Percentiles rank a stretch among this genome's conserved stretches.
phyloP scores from a whole-genome alignment of 768 basidiomycete genomes.

The Boletus barrowsii region DNA sequence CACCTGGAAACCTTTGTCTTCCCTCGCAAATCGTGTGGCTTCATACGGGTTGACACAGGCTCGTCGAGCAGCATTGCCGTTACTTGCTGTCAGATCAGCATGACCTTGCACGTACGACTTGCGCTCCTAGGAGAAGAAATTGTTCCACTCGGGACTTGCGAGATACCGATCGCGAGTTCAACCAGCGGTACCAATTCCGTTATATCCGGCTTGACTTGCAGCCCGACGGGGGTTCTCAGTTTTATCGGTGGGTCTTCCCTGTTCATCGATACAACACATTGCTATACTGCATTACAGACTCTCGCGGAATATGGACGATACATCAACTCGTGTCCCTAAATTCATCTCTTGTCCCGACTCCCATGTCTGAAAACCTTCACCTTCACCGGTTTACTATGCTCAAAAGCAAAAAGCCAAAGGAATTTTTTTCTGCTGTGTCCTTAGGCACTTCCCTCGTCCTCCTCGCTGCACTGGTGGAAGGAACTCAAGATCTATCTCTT shows the following conservation, averaged over 20 bases:
- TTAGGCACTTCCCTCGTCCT: slow-evolving; percentile 58
- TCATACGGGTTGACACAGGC: slow-evolving; percentile 19
- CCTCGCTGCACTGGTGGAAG: slow-evolving; percentile 41
- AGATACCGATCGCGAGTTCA: slow-evolving; percentile 18
- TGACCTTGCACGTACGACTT: slow-evolving; percentile 22
- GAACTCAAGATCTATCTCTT: slow-evolving; percentile 43
- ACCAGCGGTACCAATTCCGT: background rate
- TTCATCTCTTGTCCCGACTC: slow-evolving; percentile 24
- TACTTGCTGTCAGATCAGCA: slow-evolving; percentile 20
- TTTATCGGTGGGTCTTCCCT: slow-evolving; percentile 43
- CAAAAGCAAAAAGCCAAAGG: slow-evolving; percentile 7
- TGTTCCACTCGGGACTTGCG: slow-evolving; percentile 13
- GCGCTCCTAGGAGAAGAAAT: slow-evolving; percentile 20
- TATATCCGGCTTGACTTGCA: slow-evolving; percentile 28
- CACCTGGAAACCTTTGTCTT: slow-evolving; percentile 33
- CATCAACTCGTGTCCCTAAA: slow-evolving; percentile 31
- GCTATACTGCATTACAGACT: slow-evolving; percentile 32
- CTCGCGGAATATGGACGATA: slow-evolving; percentile 42
- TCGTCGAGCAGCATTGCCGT: slow-evolving; percentile 13
- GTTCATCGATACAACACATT: background rate
- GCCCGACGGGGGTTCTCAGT: slow-evolving; percentile 46
- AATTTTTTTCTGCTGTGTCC: slow-evolving; percentile 41
- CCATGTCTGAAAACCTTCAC: slow-evolving; percentile 19
- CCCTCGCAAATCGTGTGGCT: slow-evolving; percentile 25
- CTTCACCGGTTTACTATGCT: slow-evolving; percentile 19